phyloP scores from a whole-genome alignment of 2,329 filamentous ascomycete genomes.

The Trichoderma sp. region DNA sequence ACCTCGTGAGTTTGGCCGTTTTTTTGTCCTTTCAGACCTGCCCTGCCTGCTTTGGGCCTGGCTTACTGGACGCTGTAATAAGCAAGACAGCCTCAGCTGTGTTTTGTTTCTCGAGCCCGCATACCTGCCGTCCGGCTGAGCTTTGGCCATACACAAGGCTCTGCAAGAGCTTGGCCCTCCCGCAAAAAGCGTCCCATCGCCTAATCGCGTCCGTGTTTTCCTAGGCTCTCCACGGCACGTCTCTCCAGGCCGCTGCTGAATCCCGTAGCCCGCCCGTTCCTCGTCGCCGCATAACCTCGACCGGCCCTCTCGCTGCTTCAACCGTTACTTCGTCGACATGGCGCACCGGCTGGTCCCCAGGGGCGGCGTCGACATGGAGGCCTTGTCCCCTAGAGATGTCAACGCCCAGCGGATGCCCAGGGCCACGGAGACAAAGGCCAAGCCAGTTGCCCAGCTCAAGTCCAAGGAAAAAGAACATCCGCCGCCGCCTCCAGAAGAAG shows the following conservation, averaged over 20 bases:
- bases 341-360: conserved; percentile 51
- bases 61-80: neutral
- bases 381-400: conserved; percentile 64
- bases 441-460: conserved; percentile 55
- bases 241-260: conserved; percentile 26
- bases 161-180: neutral
- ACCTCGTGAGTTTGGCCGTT: conserved; percentile 1
- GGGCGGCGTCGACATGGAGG: conserved; percentile 60
- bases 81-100: conserved; percentile 5
- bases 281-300: neutral
- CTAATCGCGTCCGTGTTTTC: conserved; percentile 12
- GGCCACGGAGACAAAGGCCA: conserved; percentile 52
- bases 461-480: conserved; percentile 67
- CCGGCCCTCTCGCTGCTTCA: neutral
- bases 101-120: conserved; percentile 7
- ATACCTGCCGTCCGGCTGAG: neutral
- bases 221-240: conserved; percentile 19
- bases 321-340: conserved; percentile 38
- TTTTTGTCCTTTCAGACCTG: neutral
- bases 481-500: conserved; percentile 61
- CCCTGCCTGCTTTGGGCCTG: neutral
- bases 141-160: neutral
- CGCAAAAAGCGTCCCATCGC: neutral
- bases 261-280: conserved; percentile 24
- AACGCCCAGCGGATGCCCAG: conserved; percentile 60